Percentiles rank a stretch among this genome's conserved stretches.
Evolutionary conservation across 495 filamentous ascomycete species (phyloP).

Genomic region (Thermothielavioides terrestris): DNA sequence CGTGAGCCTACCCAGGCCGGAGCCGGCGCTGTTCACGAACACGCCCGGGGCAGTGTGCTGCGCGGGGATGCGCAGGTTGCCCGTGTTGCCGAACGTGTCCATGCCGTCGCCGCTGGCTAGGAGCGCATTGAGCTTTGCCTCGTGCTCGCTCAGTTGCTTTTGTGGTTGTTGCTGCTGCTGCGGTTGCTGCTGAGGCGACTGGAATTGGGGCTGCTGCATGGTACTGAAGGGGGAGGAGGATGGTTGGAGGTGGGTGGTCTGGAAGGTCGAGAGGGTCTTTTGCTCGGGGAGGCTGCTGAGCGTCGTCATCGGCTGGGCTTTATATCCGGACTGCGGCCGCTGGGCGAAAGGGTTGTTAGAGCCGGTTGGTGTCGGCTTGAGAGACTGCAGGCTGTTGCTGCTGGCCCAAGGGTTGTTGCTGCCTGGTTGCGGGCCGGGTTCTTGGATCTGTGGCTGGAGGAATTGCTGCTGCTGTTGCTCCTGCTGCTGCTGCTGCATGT

Average conservation of each 20-base stretch:
- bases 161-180: constrained; percentile 37
- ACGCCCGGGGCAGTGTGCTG: constrained; percentile 96
- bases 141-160: constrained; percentile 60
- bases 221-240: constrained; percentile 21
- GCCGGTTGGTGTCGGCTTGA: constrained; percentile 66
- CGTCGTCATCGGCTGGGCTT: constrained; percentile 49
- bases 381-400: constrained; percentile 35
- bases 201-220: constrained; percentile 11
- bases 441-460: constrained; percentile 48
- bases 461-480: constrained; percentile 44
- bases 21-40: constrained; percentile 90
- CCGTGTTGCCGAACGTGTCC: constrained; percentile 95
- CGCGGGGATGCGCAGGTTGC: constrained; percentile 86
- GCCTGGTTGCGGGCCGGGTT: constrained; percentile 56
- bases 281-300: constrained; percentile 65
- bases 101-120: constrained; percentile 80
- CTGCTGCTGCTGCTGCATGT: constrained; percentile 46
- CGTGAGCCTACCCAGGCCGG: constrained; percentile 59
- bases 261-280: constrained; percentile 49
- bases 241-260: constrained; percentile 4
- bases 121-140: constrained; percentile 83
- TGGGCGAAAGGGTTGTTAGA: constrained; percentile 95
- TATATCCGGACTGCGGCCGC: constrained; percentile 30
- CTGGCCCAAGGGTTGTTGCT: constrained; percentile 79
- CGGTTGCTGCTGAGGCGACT: constrained; percentile 34